These are phyloP conservation scores for Globisporangium mamillatum DNA, from an alignment of 352 stramenopile species.

Conservation along the genomic window DNA sequence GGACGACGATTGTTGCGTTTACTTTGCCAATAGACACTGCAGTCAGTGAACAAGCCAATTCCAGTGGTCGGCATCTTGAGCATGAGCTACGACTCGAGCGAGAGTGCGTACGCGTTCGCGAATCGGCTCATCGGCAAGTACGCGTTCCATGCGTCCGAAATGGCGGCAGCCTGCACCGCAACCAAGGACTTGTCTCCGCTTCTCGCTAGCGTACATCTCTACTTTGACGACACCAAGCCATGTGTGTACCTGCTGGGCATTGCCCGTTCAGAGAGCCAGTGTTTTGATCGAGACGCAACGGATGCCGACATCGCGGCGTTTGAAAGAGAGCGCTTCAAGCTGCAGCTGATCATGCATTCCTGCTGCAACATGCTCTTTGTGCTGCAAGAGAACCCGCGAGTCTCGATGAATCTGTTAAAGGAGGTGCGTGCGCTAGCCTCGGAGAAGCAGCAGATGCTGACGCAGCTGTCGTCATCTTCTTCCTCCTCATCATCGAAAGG, in stretches of 20 bases:
- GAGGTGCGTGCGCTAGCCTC: constrained; percentile 37
- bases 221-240: constrained; percentile 44
- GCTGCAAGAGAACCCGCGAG: constrained; percentile 33
- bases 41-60: constrained; percentile 30
- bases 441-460: constrained; percentile 59
- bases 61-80: constrained; percentile 53
- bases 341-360: constrained; percentile 62
- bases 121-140: constrained; percentile 63
- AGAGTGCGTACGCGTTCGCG: constrained; percentile 39
- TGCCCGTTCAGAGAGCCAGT: constrained; percentile 34
- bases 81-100: constrained; percentile 29
- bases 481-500: constrained; percentile 17
- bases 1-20: background rate
- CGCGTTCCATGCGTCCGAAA: constrained; percentile 36
- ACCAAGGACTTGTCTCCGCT: constrained; percentile 20
- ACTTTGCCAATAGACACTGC: constrained; percentile 35
- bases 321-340: constrained; percentile 53
- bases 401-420: constrained; percentile 47
- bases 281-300: constrained; percentile 21
- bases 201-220: constrained; percentile 49
- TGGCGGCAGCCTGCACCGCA: constrained; percentile 3
- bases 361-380: constrained; percentile 63
- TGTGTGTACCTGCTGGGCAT: constrained; percentile 60
- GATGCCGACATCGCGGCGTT: constrained; percentile 18
- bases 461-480: constrained; percentile 20